phyloP scores from a whole-genome alignment of 129 eudicot genomes.

The Flaveria brownii region DNA sequence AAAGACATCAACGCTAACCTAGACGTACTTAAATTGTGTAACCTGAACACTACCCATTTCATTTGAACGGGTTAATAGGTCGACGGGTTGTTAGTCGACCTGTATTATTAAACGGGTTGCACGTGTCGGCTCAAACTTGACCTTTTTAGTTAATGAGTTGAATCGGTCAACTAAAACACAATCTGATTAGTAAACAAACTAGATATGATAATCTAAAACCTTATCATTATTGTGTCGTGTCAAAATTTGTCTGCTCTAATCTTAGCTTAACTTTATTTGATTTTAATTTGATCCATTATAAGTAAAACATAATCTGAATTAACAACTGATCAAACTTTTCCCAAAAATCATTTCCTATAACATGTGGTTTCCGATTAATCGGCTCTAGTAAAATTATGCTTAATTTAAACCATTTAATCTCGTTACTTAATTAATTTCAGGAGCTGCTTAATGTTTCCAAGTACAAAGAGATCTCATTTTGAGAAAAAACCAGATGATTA shows the following conservation, averaged over 20 bases:
- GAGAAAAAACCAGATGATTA: constrained; percentile 17
- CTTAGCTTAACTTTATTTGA: background rate
- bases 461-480: constrained; percentile 39
- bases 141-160: no score
- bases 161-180: no score
- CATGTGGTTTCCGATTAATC: background rate
- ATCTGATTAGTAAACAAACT: background rate
- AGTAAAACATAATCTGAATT: no score
- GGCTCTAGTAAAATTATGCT: background rate
- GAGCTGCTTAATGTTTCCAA: constrained; percentile 40
- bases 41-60: background rate
- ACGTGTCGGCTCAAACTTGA: no score
- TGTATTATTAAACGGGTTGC: no score
- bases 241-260: no score
- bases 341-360: no score
- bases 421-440: constrained; percentile 27
- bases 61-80: background rate
- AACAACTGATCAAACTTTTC: no score
- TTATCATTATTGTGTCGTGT: background rate
- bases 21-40: background rate
- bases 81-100: no score
- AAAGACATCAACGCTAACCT: background rate
- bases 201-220: background rate
- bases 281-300: background rate
- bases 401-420: background rate